phyloP scores from a whole-genome alignment of 2,329 filamentous ascomycete species.

The Sporothrix dimorphospora region DNA sequence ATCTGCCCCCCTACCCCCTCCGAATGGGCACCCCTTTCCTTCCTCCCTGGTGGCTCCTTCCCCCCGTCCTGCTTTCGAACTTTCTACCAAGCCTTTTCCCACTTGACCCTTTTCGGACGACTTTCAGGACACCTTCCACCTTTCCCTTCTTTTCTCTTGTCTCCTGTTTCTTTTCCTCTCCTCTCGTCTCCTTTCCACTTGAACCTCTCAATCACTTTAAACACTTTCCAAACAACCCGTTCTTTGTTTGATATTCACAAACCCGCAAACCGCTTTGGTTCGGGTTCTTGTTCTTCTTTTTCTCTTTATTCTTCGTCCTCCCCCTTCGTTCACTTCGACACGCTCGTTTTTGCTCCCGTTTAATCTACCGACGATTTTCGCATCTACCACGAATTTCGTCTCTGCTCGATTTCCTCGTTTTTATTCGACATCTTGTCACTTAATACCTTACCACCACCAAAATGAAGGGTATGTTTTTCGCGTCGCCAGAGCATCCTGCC shows the following conservation, averaged over 20 bases:
- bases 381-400: conserved; percentile 21
- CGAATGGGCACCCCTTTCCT: conserved; percentile 8
- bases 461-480: conserved; percentile 48
- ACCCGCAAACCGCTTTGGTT: conserved; percentile 14
- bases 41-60: conserved; percentile 11
- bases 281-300: conserved; percentile 15
- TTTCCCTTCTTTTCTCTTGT: conserved; percentile 6
- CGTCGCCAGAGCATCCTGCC: neutral
- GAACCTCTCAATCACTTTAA: neutral
- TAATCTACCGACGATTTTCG: conserved; percentile 15
- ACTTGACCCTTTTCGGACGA: conserved; percentile 27
- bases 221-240: neutral
- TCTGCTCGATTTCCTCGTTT: conserved; percentile 22
- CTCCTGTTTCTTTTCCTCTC: conserved; percentile 12
- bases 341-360: conserved; percentile 24
- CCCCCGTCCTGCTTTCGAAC: neutral
- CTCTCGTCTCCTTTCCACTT: conserved; percentile 12
- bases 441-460: conserved; percentile 29
- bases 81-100: conserved; percentile 9
- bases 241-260: conserved; percentile 19
- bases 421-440: conserved; percentile 31
- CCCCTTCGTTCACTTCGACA: conserved; percentile 31
- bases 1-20: neutral
- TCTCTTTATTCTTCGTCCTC: conserved; percentile 1
- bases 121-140: conserved; percentile 31